Percentiles rank a stretch among this genome's conserved stretches.
Evolutionary conservation across 2,329 filamentous ascomycete genomes (phyloP).

Genomic region (Conoideocrella luteorostrata): DNA sequence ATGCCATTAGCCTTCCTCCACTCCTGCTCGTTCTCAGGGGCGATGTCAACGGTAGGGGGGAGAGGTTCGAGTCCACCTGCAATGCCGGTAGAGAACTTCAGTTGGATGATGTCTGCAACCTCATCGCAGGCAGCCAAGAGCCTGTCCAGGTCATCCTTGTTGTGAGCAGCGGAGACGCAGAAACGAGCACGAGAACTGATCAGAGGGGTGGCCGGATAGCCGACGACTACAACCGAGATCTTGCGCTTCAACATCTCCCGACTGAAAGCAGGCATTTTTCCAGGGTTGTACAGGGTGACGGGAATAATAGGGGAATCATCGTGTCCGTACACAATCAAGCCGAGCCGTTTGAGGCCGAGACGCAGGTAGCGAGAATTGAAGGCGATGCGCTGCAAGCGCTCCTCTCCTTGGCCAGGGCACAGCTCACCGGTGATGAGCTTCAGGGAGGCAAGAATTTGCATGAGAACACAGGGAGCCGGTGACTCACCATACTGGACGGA

Average conservation of each 20-base stretch:
- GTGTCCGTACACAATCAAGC: slow-evolving; percentile 94
- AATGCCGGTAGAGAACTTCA: slow-evolving; percentile 96
- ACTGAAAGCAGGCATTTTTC: slow-evolving; percentile 96
- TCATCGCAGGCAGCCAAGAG: slow-evolving; percentile 86
- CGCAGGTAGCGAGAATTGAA: slow-evolving; percentile 99
- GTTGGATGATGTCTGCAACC: slow-evolving; percentile 81
- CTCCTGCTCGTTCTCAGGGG: slow-evolving; percentile 65
- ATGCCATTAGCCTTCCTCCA: slow-evolving; percentile 57
- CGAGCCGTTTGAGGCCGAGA: slow-evolving; percentile 90
- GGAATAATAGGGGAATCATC: slow-evolving; percentile 98
- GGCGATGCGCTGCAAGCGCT: slow-evolving; percentile 88
- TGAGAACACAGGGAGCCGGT: slow-evolving; percentile 78
- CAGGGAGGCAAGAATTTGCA: slow-evolving; percentile 83
- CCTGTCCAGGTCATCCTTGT: slow-evolving; percentile 94
- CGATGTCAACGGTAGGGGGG: slow-evolving; percentile 62
- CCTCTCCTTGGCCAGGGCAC: slow-evolving; percentile 84
- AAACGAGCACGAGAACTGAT: slow-evolving; percentile 93
- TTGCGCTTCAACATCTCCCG: slow-evolving; percentile 98
- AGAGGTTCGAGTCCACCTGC: slow-evolving; percentile 79
- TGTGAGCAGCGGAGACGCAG: slow-evolving; percentile 92
- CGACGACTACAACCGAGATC: slow-evolving; percentile 94
- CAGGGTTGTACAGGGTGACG: slow-evolving; percentile 92
- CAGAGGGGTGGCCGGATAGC: slow-evolving; percentile 91
- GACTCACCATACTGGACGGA: slow-evolving; percentile 83
- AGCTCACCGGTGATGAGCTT: slow-evolving; percentile 86